Percentiles rank a stretch among this genome's conserved stretches.
Conservation (phyloP, 768 basidiomycete genomes). For the Trametes coccinea region DNA sequence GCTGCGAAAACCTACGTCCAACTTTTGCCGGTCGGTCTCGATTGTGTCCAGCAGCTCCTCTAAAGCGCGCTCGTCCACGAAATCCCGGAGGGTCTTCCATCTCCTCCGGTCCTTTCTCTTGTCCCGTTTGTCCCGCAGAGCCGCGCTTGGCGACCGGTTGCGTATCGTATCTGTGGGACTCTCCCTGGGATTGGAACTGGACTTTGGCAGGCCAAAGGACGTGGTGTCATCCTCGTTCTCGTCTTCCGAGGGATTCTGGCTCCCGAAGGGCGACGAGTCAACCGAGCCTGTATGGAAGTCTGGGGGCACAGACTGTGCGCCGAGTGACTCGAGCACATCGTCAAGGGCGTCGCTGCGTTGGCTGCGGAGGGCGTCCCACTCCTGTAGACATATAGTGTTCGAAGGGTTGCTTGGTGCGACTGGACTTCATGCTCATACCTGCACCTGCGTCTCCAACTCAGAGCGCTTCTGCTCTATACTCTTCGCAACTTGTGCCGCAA, state of each 20-base stretch:
- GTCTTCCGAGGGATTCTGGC: constrained; percentile 58
- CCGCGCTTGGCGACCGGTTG: constrained; percentile 23
- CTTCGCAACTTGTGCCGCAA: constrained; percentile 73
- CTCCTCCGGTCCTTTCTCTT: constrained; percentile 45
- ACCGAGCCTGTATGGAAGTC: constrained; percentile 63
- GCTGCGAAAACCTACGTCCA: constrained; percentile 56
- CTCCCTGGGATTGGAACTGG: constrained; percentile 24
- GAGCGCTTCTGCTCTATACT: constrained; percentile 71
- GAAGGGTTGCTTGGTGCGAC: too few relatives aligned
- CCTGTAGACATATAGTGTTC: too few relatives aligned
- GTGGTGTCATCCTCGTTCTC: constrained; percentile 30
- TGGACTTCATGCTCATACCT: constrained; percentile 52
- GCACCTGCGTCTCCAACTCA: constrained; percentile 57
- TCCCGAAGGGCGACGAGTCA: constrained; percentile 79
- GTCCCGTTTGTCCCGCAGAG: constrained; percentile 15
- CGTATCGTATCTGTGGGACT: constrained; percentile 47
- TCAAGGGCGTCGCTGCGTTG: constrained; percentile 67
- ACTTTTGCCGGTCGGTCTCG: constrained; percentile 62
- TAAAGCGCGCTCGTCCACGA: constrained; percentile 80
- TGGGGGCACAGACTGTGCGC: constrained; percentile 72
- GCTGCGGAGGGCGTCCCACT: constrained; percentile 68
- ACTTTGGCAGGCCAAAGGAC: constrained; percentile 19
- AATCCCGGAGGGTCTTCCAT: constrained; percentile 85
- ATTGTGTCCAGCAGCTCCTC: constrained; percentile 75
- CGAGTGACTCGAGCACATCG: constrained; percentile 67